phyloP scores from a whole-genome alignment of 2,329 filamentous ascomycete genomes.

The Pseudocercospora musae region DNA sequence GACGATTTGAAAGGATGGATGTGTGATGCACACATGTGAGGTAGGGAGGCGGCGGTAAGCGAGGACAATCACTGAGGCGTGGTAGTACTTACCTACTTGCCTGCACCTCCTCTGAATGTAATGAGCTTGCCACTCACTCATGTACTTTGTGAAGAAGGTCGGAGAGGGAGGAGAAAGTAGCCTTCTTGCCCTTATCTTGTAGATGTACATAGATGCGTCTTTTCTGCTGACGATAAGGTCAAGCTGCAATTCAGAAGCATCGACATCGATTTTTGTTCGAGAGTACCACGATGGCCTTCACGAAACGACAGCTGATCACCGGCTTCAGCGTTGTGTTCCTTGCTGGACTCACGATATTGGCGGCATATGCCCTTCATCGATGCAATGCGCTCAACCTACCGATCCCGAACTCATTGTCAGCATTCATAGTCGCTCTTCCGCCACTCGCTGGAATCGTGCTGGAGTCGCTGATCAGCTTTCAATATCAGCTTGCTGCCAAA shows the following conservation, averaged over 20 bases:
- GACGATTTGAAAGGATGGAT: not conserved
- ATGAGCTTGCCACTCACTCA: not conserved
- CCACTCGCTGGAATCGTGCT: slow-evolving; percentile 44
- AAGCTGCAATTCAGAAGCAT: not conserved
- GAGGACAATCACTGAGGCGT: not conserved
- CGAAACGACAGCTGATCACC: slow-evolving; percentile 39
- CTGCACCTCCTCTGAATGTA: not conserved
- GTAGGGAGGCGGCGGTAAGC: not conserved
- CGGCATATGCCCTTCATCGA: slow-evolving; percentile 36
- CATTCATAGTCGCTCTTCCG: slow-evolving; percentile 43
- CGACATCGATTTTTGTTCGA: not conserved
- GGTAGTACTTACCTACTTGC: not conserved
- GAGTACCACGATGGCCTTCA: slow-evolving; percentile 22
- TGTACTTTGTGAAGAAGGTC: not conserved
- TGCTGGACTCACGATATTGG: slow-evolving; percentile 39
- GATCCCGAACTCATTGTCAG: slow-evolving; percentile 41
- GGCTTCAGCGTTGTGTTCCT: slow-evolving; percentile 43
- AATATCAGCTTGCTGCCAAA: slow-evolving; percentile 29
- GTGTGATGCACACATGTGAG: not conserved
- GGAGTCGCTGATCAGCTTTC: slow-evolving; percentile 38
- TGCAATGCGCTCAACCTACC: slow-evolving; percentile 40
- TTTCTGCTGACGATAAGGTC: not conserved
- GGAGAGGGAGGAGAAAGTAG: not conserved
- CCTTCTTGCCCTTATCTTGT: not conserved
- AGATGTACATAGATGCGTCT: not conserved